Conservation (phyloP, 1,284 basidiomycete species). For the Anthracocystis setariae region DNA sequence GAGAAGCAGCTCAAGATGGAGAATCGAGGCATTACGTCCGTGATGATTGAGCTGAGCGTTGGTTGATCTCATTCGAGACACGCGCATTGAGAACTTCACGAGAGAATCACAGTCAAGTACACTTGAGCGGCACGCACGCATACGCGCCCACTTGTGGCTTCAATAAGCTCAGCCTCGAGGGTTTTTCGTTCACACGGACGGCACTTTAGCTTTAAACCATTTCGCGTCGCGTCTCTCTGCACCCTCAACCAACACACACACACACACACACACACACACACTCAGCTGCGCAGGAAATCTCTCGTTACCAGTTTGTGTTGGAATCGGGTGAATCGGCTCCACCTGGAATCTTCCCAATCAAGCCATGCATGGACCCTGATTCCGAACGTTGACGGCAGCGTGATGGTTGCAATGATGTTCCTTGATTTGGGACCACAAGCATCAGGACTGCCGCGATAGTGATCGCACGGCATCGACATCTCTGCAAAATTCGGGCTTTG, state of each 20-base stretch:
- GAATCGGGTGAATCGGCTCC: constrained; percentile 27
- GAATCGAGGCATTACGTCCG: no score
- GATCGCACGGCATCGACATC: background rate
- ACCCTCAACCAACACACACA: constrained; percentile 13
- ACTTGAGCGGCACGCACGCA: background rate
- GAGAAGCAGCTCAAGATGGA: no score
- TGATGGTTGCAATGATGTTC: background rate
- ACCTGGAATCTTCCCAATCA: constrained; percentile 9
- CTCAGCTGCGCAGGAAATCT: no score
- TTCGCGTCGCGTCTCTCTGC: constrained; percentile 45
- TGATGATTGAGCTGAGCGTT: constrained; percentile 8
- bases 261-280: no score
- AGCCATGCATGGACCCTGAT: constrained; percentile 13
- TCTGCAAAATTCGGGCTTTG: background rate
- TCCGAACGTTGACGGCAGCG: background rate
- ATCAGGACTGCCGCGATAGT: no score
- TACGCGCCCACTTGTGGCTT: background rate
- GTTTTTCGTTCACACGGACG: no score
- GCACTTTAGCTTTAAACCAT: constrained; percentile 13
- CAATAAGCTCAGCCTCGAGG: background rate
- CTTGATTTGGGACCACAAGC: background rate
- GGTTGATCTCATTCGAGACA: constrained; percentile 2
- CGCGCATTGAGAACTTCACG: background rate
- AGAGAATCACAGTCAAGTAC: constrained; percentile 1
- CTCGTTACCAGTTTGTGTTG: no score